These are phyloP conservation scores for Ustilago loliicola DNA, from an alignment of 1,284 basidiomycete species.

Conservation along the genomic window DNA sequence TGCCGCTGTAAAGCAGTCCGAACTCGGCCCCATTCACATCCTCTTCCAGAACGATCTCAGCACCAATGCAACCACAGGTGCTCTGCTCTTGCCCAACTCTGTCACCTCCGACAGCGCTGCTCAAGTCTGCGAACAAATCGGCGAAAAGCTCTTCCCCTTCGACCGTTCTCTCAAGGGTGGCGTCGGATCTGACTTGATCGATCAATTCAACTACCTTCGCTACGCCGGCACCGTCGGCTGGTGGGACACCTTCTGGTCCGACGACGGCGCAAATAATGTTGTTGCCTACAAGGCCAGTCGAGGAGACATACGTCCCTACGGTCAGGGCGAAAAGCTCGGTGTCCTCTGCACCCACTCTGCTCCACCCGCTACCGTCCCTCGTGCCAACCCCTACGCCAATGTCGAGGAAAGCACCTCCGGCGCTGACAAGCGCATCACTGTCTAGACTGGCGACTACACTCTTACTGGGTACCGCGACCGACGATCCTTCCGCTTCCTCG, in stretches of 20 bases:
- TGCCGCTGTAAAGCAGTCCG: conserved; percentile 15
- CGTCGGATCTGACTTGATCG: conserved; percentile 30
- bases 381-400: conserved; percentile 30
- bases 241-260: conserved; percentile 35
- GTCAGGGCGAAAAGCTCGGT: conserved; percentile 39
- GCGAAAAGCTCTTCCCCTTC: conserved; percentile 51
- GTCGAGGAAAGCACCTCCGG: not conserved
- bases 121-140: conserved; percentile 37
- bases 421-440: conserved; percentile 25
- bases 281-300: conserved; percentile 39
- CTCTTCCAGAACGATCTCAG: conserved; percentile 62
- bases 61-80: conserved; percentile 43
- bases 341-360: conserved; percentile 47
- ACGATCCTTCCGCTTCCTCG: conserved; percentile 47
- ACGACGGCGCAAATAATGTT: conserved; percentile 7
- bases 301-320: conserved; percentile 11
- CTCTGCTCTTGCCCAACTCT: conserved; percentile 43
- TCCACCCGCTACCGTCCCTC: conserved; percentile 12
- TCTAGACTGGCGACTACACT: conserved; percentile 34
- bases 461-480: conserved; percentile 43
- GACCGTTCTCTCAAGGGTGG: conserved; percentile 28
- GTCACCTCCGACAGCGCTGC: conserved; percentile 36
- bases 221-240: conserved; percentile 28
- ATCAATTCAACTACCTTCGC: conserved; percentile 46
- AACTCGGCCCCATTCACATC: conserved; percentile 46